Evolutionary conservation across 441 rosid genomes (phyloP), one percentile per base, ranked within the genome.

Genomic region (Iberis amara): DNA sequence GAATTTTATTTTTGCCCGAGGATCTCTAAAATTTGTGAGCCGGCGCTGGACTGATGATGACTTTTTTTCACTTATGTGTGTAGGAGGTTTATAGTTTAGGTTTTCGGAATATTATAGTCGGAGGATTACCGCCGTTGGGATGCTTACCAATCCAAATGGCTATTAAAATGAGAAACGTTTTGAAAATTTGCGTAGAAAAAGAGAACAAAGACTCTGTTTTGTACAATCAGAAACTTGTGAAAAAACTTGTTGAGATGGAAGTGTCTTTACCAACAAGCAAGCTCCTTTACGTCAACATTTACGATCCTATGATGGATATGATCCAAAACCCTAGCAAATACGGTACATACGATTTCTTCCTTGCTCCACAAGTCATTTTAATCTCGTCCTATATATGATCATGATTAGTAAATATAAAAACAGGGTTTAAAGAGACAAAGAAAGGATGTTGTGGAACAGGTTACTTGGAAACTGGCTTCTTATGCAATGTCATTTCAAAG

Each of bases 61-160:
- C n/a, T n/a, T n/a, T n/a, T n/a, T n/a, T n/a, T n/a, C n/a, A n/a
- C n/a, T n/a, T n/a, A n/a, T n/a, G n/a, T n/a, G n/a, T n/a, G n/a
- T n/a, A 76, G 78, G 62, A 68, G 39, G 44, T 80, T 23, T 73
- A 78, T 39, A 47, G 62, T 15, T 50, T 71, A 5, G 86, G 83
- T 55, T 55, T 66, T 53, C 72, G 78, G 9, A 66, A 54, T n/a
- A 57, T 80, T 41, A 47, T 56, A 2, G 38, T 79, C 8, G 68
- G 55, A 3, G 80, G 86, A 13, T 62, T 83, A 10, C 82, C 82
- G 1, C 88, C 82, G 3, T 52, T 81, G 1, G 86, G 86, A 2
- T 86, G 91, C 59, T 58, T 79, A 32, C 86, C 91, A 1, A 26
- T 83, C 24, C 84, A 83, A 41, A 68, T 71, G 65, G 65, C 82